Base-by-base conservation (phyloP, 352 stramenopile genomes). In the Phytopythium vexans region DNA sequence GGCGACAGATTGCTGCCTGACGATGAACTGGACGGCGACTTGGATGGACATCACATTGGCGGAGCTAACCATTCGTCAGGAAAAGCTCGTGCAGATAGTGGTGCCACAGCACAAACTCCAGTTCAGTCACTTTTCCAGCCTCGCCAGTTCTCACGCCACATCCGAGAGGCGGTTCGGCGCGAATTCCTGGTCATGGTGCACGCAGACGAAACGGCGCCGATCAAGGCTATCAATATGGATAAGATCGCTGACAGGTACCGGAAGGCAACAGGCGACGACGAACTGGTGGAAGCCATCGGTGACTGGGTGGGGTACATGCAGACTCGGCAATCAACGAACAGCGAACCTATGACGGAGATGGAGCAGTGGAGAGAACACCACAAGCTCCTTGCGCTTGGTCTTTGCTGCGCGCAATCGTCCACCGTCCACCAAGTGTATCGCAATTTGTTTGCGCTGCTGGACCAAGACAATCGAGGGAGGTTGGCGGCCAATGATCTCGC, bases 391-490 rank as follows among this genome's bases (percentile, higher is more conserved):
- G 41, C 81, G 33, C 5, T 77, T 7, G 63, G 54, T 40, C 54
- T 82, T 11, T 76, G 68, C 49, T 74, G 72, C 42, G 58, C 54
- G 3, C 68, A 56, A 8, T 53, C 68, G 6, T 56, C 36, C 1
- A 64, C 36, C 14, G 65, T 56, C 12, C n/a, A 52, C 2, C 62
- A 76, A 12, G 54, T 81, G 0, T 61, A 74, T 47, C 63, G 75
- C 1, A 57, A 68, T 34, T 31, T 84, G 1, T 84, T 84, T 42
- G 60, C 65, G 27, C 36, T 82, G 0, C 73, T 82, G 21, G 72
- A 86, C 37, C 51, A 64, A 6, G 37, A 62, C n/a, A 70, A 39
- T 12, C 64, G 51, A 32, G 64, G 73, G 0, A 56, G 58, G 33
- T 53, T 79, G 43, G 63, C 57, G 6, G 36, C 49, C 6, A 37